A percentile compares a stretch with the other conserved stretches of the same genome.
phyloP scores from a whole-genome alignment of 2,329 filamentous ascomycete genomes.

The Penicillium sp. region DNA sequence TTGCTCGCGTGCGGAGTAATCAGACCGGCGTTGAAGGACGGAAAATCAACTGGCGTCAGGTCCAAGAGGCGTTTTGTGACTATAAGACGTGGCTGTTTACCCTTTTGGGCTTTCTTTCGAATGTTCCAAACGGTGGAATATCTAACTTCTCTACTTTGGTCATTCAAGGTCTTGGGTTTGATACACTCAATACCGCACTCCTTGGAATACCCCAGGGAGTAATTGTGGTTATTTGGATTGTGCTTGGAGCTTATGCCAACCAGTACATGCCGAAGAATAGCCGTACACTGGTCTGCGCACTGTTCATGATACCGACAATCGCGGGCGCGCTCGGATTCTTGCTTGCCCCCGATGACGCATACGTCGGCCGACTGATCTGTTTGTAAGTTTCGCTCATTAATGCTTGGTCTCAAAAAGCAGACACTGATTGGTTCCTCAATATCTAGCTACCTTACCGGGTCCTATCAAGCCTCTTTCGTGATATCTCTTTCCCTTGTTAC shows the following conservation, averaged over 20 bases:
- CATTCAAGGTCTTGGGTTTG: slow-evolving; percentile 28
- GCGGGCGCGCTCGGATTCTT: not conserved
- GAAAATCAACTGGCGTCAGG: slow-evolving; percentile 45
- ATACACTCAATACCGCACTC: slow-evolving; percentile 22
- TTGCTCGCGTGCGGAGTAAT: slow-evolving; percentile 27
- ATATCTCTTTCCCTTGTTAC: slow-evolving; percentile 31
- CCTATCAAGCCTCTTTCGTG: slow-evolving; percentile 37
- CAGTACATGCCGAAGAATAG: too few species aligned
- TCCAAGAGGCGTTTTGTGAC: slow-evolving; percentile 40
- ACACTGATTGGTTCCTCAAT: too few species aligned
- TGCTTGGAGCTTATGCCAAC: slow-evolving; percentile 7
- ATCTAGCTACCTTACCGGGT: too few species aligned
- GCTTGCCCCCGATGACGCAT: slow-evolving; percentile 36
- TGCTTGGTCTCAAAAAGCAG: slow-evolving; percentile 40
- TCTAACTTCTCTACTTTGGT: slow-evolving; percentile 32
- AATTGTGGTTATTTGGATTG: slow-evolving; percentile 25
- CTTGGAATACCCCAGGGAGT: slow-evolving; percentile 32
- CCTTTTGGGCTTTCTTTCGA: slow-evolving; percentile 19
- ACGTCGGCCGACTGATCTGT: too few species aligned
- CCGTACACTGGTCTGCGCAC: too few species aligned
- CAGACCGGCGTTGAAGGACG: slow-evolving; percentile 37
- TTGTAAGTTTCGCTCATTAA: slow-evolving; percentile 32
- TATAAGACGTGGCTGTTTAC: slow-evolving; percentile 32
- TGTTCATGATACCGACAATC: too few species aligned
- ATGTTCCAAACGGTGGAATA: slow-evolving; percentile 33